These are phyloP conservation scores for Puccinia horiana DNA, from an alignment of 1,284 basidiomycete genomes.

Conservation along the genomic window DNA sequence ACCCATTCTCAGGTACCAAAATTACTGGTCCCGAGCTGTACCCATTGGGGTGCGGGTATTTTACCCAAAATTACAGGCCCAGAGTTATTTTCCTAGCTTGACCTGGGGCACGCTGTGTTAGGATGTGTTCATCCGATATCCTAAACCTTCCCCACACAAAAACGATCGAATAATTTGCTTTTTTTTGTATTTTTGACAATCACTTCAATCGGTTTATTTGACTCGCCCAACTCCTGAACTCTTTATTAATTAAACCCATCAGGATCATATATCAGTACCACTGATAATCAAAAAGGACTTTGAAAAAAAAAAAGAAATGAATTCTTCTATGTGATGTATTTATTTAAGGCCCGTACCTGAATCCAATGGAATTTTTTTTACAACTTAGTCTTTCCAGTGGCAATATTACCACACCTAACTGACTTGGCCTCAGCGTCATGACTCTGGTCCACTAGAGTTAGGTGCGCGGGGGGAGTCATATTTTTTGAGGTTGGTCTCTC, in stretches of 20 bases:
- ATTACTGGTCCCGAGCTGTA: too few species aligned
- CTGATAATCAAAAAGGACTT: too few species aligned
- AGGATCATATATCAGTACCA: background rate
- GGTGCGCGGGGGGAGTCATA: slow-evolving; percentile 7
- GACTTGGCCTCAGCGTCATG: slow-evolving; percentile 25
- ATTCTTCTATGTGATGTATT: background rate
- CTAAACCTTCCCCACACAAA: too few species aligned
- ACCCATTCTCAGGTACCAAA: too few species aligned
- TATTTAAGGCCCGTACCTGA: background rate
- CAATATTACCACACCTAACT: background rate
- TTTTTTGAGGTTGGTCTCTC: slow-evolving; percentile 31
- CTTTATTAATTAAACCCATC: background rate
- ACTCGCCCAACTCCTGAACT: background rate
- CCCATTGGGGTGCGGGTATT: too few species aligned
- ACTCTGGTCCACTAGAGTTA: slow-evolving; percentile 15
- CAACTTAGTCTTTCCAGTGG: background rate
- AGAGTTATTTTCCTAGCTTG: too few species aligned
- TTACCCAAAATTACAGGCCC: too few species aligned
- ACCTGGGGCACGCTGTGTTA: too few species aligned
- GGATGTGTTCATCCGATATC: too few species aligned
- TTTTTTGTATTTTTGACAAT: background rate
- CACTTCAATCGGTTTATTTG: background rate
- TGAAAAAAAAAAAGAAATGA: too few species aligned
- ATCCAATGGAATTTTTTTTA: background rate
- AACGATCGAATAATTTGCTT: too few species aligned